Evolutionary conservation across 2,329 filamentous ascomycete species (phyloP).

Genomic region (Tolypocladium inflatum): DNA sequence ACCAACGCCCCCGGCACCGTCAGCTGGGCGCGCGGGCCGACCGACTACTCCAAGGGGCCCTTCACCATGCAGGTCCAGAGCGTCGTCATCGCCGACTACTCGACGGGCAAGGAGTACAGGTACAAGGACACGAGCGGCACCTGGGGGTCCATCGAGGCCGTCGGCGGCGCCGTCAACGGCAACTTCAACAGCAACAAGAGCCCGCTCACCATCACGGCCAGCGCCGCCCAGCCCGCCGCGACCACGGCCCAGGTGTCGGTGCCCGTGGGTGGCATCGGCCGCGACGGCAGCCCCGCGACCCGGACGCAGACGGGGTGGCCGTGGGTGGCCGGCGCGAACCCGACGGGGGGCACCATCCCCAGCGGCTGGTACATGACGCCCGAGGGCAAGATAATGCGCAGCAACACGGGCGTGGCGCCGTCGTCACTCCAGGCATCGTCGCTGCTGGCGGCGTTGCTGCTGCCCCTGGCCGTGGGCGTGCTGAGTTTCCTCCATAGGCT

Average conservation of each 20-base stretch:
- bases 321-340: constrained; percentile 50
- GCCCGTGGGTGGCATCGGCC: constrained; percentile 59
- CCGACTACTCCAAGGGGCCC: constrained; percentile 74
- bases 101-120: constrained; percentile 74
- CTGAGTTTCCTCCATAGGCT: constrained; percentile 10
- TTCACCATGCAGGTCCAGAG: constrained; percentile 79
- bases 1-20: constrained; percentile 72
- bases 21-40: constrained; percentile 77
- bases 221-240: constrained; percentile 53
- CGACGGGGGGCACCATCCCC: constrained; percentile 52
- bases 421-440: constrained; percentile 7
- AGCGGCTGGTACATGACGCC: constrained; percentile 73
- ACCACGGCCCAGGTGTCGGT: constrained; percentile 54
- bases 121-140: constrained; percentile 72
- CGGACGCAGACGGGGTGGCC: constrained; percentile 55
- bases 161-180: constrained; percentile 68
- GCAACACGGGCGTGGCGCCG: constrained; percentile 33
- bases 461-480: constrained; percentile 16
- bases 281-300: constrained; percentile 41
- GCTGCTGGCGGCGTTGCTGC: constrained; percentile 13
- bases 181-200: constrained; percentile 47
- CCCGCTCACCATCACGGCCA: constrained; percentile 39
- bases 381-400: constrained; percentile 70
- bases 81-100: constrained; percentile 79
- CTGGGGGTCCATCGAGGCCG: constrained; percentile 73